A percentile compares a stretch with the other conserved stretches of the same genome.
phyloP scores from a whole-genome alignment of 2,329 filamentous ascomycete species.

The Paraphaeosphaeria minitans region DNA sequence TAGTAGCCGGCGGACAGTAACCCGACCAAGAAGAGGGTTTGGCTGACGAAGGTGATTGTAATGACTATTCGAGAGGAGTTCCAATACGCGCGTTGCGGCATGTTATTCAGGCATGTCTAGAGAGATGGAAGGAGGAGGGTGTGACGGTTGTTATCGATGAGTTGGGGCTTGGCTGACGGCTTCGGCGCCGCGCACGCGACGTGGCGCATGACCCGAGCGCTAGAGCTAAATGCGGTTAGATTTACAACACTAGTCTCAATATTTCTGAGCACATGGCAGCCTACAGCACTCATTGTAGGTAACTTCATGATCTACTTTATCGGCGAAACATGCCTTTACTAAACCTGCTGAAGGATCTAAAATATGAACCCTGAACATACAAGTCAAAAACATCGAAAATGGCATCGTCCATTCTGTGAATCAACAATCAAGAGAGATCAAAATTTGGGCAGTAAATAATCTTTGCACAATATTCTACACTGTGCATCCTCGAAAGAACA shows the following conservation, averaged over 20 bases:
- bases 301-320: too few species aligned
- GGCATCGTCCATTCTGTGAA: too few species aligned
- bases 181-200: conserved; percentile 9
- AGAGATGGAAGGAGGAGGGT: conserved; percentile 1
- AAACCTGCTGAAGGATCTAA: too few species aligned
- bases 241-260: not conserved
- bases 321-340: too few species aligned
- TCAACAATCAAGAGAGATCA: too few species aligned
- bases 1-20: conserved; percentile 3
- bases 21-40: conserved; percentile 5
- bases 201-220: conserved; percentile 11
- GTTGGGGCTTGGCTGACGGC: conserved; percentile 11
- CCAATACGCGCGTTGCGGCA: conserved; percentile 12
- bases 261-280: not conserved
- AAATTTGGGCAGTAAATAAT: too few species aligned
- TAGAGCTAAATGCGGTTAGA: not conserved
- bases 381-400: too few species aligned
- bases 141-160: conserved; percentile 13
- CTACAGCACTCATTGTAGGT: not conserved
- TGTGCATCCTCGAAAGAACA: too few species aligned
- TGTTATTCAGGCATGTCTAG: conserved; percentile 17
- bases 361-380: too few species aligned
- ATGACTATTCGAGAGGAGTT: conserved; percentile 3
- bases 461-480: too few species aligned
- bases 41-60: conserved; percentile 2